These are phyloP conservation scores for Hirsutella minnesotensis DNA, from an alignment of 2,329 filamentous ascomycete species.

Conservation along the genomic window DNA sequence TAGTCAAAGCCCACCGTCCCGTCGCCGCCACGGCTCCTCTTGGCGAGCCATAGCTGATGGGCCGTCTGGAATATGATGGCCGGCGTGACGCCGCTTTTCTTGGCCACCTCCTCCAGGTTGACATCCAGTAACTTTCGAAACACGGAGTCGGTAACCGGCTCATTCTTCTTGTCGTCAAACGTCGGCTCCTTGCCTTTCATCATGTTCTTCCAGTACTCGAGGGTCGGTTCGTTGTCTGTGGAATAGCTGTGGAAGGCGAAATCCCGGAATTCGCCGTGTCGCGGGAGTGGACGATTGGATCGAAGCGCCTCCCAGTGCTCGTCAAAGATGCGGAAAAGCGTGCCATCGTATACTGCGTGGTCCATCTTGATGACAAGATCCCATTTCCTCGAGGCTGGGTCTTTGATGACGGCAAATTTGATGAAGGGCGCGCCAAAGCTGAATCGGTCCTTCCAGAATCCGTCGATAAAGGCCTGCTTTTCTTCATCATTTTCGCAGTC, in stretches of 20 bases:
- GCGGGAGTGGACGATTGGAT: slow-evolving; percentile 4
- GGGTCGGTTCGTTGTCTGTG: slow-evolving; percentile 7
- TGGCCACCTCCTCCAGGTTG: slow-evolving; percentile 6
- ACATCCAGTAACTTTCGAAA: slow-evolving; percentile 6
- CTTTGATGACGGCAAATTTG: slow-evolving; percentile 17
- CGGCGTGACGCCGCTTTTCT: slow-evolving; percentile 13
- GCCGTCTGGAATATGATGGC: slow-evolving; percentile 23
- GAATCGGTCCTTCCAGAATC: slow-evolving; percentile 15
- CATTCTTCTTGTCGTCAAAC: slow-evolving; percentile 1
- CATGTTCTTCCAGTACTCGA: slow-evolving; percentile 10
- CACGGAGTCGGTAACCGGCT: neutral
- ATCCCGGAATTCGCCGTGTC: slow-evolving; percentile 11
- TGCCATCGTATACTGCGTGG: slow-evolving; percentile 19
- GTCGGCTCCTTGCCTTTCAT: neutral
- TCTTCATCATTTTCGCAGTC: slow-evolving; percentile 10
- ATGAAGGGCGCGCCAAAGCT: slow-evolving; percentile 20
- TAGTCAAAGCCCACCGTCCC: slow-evolving; percentile 20
- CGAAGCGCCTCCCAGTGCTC: slow-evolving; percentile 17
- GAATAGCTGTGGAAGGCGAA: slow-evolving; percentile 12
- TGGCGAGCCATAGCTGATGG: slow-evolving; percentile 16
- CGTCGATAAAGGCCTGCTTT: slow-evolving; percentile 10
- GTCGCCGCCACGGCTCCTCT: slow-evolving; percentile 4
- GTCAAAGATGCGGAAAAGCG: slow-evolving; percentile 23
- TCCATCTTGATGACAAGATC: slow-evolving; percentile 19
- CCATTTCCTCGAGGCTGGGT: slow-evolving; percentile 8